phyloP scores from a whole-genome alignment of 108 stramenopile species.

The Nitzschia sp. region DNA sequence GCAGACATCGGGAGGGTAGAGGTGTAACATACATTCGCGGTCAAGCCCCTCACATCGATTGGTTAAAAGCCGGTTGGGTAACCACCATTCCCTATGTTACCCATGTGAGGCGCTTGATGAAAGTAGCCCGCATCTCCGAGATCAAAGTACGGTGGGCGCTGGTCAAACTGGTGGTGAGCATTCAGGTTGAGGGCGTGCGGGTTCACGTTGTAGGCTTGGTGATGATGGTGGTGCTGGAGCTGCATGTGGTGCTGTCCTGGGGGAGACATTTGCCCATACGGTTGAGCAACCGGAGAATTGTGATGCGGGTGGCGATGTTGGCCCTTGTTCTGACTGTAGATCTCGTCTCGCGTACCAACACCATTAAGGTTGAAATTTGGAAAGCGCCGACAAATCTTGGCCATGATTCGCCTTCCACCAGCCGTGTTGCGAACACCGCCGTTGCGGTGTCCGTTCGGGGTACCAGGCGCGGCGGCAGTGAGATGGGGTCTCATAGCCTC shows the following conservation, averaged over 20 bases:
- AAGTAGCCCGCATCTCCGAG: conserved; percentile 33
- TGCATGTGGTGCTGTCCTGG: conserved; percentile 21
- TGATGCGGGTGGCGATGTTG: conserved; percentile 37
- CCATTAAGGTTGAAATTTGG: conserved; percentile 84
- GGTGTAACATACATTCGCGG: conserved; percentile 15
- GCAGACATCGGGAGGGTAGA: conserved; percentile 4
- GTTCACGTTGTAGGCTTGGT: conserved; percentile 22
- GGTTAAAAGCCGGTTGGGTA: conserved; percentile 34
- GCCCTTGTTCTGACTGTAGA: conserved; percentile 47
- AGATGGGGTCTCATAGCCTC: conserved; percentile 96
- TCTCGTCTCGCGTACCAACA: conserved; percentile 41
- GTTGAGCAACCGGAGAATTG: conserved; percentile 11
- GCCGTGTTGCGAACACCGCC: conserved; percentile 93
- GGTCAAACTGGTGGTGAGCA: conserved; percentile 30
- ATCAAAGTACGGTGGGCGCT: conserved; percentile 42
- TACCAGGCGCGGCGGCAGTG: conserved; percentile 54
- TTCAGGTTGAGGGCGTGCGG: conserved; percentile 18
- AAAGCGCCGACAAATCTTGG: conserved; percentile 93
- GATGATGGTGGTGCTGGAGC: conserved; percentile 18
- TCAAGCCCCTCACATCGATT: background rate
- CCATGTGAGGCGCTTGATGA: conserved; percentile 35
- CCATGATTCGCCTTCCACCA: conserved; percentile 91
- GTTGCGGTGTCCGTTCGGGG: conserved; percentile 57
- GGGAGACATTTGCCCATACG: conserved; percentile 23
- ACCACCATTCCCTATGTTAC: conserved; percentile 26